These are phyloP conservation scores for Paecilomyces sp. DNA, from an alignment of 2,329 filamentous ascomycete genomes.

Conservation along the genomic window DNA sequence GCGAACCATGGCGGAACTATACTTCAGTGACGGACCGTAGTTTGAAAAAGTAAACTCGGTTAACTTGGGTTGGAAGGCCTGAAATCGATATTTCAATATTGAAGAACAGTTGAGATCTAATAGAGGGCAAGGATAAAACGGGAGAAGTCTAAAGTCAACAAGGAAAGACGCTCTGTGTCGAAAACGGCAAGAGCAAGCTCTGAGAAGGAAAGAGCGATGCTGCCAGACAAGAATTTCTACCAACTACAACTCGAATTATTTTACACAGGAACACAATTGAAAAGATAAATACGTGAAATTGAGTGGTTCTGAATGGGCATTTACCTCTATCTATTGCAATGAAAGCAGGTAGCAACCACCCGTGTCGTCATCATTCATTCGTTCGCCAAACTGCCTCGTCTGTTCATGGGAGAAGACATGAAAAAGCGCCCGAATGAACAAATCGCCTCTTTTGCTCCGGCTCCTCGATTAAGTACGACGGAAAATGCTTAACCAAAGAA, in stretches of 20 bases:
- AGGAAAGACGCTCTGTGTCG: neutral
- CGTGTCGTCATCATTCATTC: slow-evolving; percentile 22
- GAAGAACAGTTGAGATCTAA: neutral
- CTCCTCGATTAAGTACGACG: slow-evolving; percentile 29
- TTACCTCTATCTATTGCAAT: slow-evolving; percentile 28
- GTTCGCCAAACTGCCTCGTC: slow-evolving; percentile 17
- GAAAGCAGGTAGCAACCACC: slow-evolving; percentile 21
- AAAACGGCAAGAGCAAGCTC: neutral
- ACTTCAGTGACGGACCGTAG: slow-evolving; percentile 2
- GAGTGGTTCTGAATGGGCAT: slow-evolving; percentile 19
- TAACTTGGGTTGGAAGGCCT: neutral
- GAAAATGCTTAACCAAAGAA: slow-evolving; percentile 30
- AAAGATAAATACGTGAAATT: slow-evolving; percentile 2
- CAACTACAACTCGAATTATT: slow-evolving; percentile 2
- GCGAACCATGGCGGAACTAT: slow-evolving; percentile 3
- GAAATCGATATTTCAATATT: neutral
- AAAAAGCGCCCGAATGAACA: slow-evolving; percentile 21
- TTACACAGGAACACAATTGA: neutral
- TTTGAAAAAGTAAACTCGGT: neutral
- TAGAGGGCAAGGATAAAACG: too few species aligned
- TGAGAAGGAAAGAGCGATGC: neutral
- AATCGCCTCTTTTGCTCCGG: slow-evolving; percentile 30
- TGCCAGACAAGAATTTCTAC: neutral
- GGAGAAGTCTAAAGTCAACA: neutral
- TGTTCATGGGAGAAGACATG: slow-evolving; percentile 15